Conservation (phyloP, 2,329 filamentous ascomycete species). For the Ceratocystis diversiconidia region DNA sequence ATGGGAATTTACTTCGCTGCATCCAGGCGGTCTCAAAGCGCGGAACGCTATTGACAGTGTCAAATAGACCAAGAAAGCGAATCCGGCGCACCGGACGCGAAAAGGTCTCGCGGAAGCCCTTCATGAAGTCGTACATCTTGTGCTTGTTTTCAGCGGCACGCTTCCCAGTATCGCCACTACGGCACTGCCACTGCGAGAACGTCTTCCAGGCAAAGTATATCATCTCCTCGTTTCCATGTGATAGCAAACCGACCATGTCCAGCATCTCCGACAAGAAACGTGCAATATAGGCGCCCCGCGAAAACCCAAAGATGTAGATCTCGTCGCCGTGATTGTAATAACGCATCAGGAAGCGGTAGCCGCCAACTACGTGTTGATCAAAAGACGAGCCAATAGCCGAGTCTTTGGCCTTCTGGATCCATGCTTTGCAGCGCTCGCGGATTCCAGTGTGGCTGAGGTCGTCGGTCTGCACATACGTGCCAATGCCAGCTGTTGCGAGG, state of each 20-base stretch:
- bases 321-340: constrained; percentile 51
- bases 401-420: constrained; percentile 61
- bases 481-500: constrained; percentile 44
- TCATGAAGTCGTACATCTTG: constrained; percentile 62
- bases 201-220: constrained; percentile 73
- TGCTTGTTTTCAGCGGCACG: constrained; percentile 32
- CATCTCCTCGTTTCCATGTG: constrained; percentile 75
- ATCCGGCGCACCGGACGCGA: constrained; percentile 60
- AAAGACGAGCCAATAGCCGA: constrained; percentile 69
- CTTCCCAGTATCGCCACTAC: constrained; percentile 33
- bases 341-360: constrained; percentile 66
- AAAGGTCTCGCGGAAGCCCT: constrained; percentile 68
- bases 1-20: constrained; percentile 64
- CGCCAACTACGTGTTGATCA: constrained; percentile 68
- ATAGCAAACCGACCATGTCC: constrained; percentile 65
- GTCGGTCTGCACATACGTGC: constrained; percentile 53
- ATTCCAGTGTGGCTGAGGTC: constrained; percentile 44
- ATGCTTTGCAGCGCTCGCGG: constrained; percentile 45
- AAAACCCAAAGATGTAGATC: constrained; percentile 63
- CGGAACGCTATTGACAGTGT: constrained; percentile 69
- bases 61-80: constrained; percentile 64
- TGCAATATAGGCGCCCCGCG: constrained; percentile 57
- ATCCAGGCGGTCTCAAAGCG: constrained; percentile 65
- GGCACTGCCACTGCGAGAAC: constrained; percentile 58
- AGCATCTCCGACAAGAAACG: constrained; percentile 72